These are phyloP conservation scores for Gryganskiella cystojenkinii DNA, from an alignment of 192 early-diverging fungal genomes.

Conservation along the genomic window DNA sequence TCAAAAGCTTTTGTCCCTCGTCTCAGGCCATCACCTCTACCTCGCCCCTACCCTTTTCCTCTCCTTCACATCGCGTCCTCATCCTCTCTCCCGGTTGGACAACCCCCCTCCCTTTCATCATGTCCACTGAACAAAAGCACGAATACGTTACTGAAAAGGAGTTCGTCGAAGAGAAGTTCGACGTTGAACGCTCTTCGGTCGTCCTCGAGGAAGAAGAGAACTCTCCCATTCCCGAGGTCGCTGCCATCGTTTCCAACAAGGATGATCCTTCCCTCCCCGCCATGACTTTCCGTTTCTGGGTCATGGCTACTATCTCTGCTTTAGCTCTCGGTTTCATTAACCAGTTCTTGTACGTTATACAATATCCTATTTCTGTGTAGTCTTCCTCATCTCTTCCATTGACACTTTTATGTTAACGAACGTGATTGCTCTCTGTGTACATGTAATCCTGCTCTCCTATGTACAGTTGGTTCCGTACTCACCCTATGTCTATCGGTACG, in stretches of 20 bases:
- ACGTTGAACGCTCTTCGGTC: conserved; percentile 2
- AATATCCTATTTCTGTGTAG: too few species aligned
- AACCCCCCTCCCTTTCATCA: too few species aligned
- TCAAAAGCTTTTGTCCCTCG: too few species aligned
- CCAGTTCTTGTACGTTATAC: not conserved
- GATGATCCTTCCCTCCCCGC: conserved; percentile 52
- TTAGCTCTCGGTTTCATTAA: not conserved
- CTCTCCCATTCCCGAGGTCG: conserved; percentile 13
- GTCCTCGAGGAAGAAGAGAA: conserved; percentile 19
- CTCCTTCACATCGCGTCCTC: too few species aligned
- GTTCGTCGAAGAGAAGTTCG: conserved; percentile 1
- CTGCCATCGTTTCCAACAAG: conserved; percentile 20
- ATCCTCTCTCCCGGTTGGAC: too few species aligned
- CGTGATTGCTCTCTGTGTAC: too few species aligned
- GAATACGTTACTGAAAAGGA: conserved; percentile 6
- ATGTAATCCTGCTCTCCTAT: too few species aligned
- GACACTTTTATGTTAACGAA: not conserved
- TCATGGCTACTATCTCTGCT: conserved; percentile 22
- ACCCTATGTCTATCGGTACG: not conserved
- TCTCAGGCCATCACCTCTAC: too few species aligned
- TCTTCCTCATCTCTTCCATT: not conserved
- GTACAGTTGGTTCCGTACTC: conserved; percentile 20
- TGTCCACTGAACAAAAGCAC: not conserved
- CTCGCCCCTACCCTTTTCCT: too few species aligned
- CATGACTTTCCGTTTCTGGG: conserved; percentile 58